Conservation (phyloP, 306 rosid species). For the Malus sieversii region DNA sequence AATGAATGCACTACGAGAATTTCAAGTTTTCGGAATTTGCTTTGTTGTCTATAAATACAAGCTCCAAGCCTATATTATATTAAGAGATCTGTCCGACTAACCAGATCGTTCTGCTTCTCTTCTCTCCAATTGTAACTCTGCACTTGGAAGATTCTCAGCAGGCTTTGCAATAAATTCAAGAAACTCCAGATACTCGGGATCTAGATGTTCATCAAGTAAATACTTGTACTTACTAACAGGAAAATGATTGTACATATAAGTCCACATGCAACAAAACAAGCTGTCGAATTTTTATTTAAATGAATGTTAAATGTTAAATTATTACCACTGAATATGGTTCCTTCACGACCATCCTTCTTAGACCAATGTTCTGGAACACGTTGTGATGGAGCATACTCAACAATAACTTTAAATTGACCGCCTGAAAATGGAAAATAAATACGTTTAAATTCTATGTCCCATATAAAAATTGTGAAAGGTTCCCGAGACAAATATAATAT, state of each 20-base stretch:
- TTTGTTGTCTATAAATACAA: neutral
- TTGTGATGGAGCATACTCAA: constrained; percentile 77
- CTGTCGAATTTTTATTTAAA: neutral
- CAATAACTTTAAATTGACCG: constrained; percentile 52
- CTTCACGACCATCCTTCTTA: constrained; percentile 63
- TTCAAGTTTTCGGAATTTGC: neutral
- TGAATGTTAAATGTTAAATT: neutral
- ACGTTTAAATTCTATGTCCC: neutral
- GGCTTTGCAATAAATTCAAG: constrained; percentile 65
- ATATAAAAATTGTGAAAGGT: neutral
- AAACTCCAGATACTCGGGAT: constrained; percentile 68
- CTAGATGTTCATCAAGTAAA: constrained; percentile 49
- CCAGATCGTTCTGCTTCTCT: constrained; percentile 72
- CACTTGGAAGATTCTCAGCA: constrained; percentile 75
- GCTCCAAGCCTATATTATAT: neutral
- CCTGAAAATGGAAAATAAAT: constrained; percentile 32
- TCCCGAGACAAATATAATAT: neutral
- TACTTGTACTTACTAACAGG: constrained; percentile 31
- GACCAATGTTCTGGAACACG: constrained; percentile 57
- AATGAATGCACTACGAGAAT: neutral
- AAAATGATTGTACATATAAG: constrained; percentile 20
- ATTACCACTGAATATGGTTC: constrained; percentile 58
- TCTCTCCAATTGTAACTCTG: constrained; percentile 72
- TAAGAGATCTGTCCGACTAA: constrained; percentile 23
- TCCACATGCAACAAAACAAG: constrained; percentile 14